phyloP scores from a whole-genome alignment of 78 protist genomes.

The Cyanophora paradoxa region DNA sequence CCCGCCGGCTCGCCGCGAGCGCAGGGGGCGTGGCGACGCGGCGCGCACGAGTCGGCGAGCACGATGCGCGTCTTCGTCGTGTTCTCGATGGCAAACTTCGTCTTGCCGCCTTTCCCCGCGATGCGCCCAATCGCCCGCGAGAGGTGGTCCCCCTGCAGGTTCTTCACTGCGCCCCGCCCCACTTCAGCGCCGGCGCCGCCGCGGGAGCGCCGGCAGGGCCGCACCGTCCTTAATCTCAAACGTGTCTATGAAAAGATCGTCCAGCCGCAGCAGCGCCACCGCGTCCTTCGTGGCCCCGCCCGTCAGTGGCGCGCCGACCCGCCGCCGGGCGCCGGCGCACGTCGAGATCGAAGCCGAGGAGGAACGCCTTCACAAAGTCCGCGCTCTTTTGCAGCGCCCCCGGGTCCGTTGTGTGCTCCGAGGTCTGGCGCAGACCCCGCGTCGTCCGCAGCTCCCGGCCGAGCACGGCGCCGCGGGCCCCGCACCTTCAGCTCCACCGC shows the following conservation, averaged over 20 bases:
- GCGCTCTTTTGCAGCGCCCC: constrained; percentile 80
- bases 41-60: constrained; percentile 79
- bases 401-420: constrained; percentile 56
- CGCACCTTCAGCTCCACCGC: constrained; percentile 73
- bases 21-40: constrained; percentile 17
- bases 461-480: background rate
- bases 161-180: constrained; percentile 42
- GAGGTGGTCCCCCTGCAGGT: constrained; percentile 90
- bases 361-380: constrained; percentile 89
- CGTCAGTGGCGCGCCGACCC: too few relatives aligned
- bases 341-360: constrained; percentile 86
- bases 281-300: too few relatives aligned
- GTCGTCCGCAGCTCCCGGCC: background rate
- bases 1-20: constrained; percentile 14
- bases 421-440: constrained; percentile 31
- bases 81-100: constrained; percentile 94
- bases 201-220: background rate
- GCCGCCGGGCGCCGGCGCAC: too few relatives aligned
- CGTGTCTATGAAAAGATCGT: constrained; percentile 92
- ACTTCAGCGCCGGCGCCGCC: background rate
- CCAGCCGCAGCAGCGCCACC: constrained; percentile 92
- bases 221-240: constrained; percentile 87
- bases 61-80: constrained; percentile 93
- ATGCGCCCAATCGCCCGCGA: constrained; percentile 96
- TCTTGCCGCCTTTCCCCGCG: constrained; percentile 93